phyloP scores from a whole-genome alignment of 208 protist genomes.

The Leishmania guyanensis region DNA sequence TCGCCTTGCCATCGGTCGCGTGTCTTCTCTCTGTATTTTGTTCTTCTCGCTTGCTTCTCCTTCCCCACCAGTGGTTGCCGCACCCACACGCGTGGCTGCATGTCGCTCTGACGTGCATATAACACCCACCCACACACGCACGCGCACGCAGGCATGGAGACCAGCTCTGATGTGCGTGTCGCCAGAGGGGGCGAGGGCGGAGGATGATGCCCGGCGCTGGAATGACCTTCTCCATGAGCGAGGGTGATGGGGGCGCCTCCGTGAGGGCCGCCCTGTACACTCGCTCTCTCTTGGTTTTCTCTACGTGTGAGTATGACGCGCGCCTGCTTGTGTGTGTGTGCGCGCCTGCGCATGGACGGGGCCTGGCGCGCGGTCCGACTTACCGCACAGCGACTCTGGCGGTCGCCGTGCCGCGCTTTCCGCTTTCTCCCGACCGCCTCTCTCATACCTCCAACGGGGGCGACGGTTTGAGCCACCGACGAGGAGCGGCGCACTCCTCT shows the following conservation, averaged over 20 bases:
- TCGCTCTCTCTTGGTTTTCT: not conserved
- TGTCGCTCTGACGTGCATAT: not conserved
- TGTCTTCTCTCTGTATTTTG: not conserved
- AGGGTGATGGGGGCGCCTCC: not conserved
- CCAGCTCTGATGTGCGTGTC: not conserved
- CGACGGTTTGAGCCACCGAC: not conserved
- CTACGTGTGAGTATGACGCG: not conserved
- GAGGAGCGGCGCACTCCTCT: not conserved
- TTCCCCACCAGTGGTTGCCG: not conserved
- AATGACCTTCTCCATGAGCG: not conserved
- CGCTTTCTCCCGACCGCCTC: not conserved
- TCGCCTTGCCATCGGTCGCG: not conserved
- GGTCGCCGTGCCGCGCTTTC: not conserved
- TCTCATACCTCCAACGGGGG: not conserved
- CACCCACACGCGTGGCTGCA: not conserved
- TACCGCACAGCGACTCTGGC: not conserved
- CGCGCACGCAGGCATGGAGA: not conserved
- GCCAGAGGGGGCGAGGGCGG: not conserved
- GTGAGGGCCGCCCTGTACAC: not conserved
- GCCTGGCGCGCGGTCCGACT: not conserved
- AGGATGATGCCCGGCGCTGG: not conserved
- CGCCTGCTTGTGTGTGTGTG: not conserved
- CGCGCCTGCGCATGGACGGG: not conserved
- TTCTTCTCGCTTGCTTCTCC: not conserved
- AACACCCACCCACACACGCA: not conserved